Evolutionary conservation across 768 basidiomycete genomes (phyloP).

Genomic region (Termitomyces sp.): DNA sequence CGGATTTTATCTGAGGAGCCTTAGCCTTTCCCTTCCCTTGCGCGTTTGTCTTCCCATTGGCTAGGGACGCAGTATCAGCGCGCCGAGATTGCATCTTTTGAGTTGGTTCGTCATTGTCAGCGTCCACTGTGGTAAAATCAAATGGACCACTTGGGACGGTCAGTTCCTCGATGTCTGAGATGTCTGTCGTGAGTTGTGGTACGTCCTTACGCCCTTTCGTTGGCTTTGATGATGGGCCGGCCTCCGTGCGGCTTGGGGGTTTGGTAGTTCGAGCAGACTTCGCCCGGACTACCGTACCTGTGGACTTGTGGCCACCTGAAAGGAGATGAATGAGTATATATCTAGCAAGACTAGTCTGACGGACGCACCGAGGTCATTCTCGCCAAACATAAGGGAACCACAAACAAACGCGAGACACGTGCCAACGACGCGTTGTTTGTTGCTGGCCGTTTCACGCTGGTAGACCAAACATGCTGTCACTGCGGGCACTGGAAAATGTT

Average conservation of each 20-base stretch:
- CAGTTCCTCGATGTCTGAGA: constrained; percentile 17
- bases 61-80: background rate
- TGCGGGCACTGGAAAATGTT: too few species aligned
- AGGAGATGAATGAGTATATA: background rate
- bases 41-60: constrained; percentile 22
- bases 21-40: constrained; percentile 32
- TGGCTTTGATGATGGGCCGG: constrained; percentile 17
- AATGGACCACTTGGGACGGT: background rate
- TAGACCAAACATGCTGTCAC: too few species aligned
- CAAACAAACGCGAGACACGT: constrained; percentile 18
- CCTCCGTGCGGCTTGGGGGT: constrained; percentile 11
- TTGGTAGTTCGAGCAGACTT: constrained; percentile 8
- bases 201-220: constrained; percentile 10
- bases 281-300: constrained; percentile 3
- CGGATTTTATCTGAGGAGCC: constrained; percentile 19
- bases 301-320: constrained; percentile 15
- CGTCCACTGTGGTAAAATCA: constrained; percentile 4
- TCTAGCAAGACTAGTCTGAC: background rate
- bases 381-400: constrained; percentile 15
- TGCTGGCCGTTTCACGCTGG: background rate
- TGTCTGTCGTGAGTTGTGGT: constrained; percentile 1
- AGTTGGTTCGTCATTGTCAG: constrained; percentile 1
- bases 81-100: constrained; percentile 6
- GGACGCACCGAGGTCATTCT: constrained; percentile 15
- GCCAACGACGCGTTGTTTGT: constrained; percentile 10